Evolutionary conservation across 2,329 filamentous ascomycete species (phyloP).

Genomic region (Ophiostoma fasciatum): DNA sequence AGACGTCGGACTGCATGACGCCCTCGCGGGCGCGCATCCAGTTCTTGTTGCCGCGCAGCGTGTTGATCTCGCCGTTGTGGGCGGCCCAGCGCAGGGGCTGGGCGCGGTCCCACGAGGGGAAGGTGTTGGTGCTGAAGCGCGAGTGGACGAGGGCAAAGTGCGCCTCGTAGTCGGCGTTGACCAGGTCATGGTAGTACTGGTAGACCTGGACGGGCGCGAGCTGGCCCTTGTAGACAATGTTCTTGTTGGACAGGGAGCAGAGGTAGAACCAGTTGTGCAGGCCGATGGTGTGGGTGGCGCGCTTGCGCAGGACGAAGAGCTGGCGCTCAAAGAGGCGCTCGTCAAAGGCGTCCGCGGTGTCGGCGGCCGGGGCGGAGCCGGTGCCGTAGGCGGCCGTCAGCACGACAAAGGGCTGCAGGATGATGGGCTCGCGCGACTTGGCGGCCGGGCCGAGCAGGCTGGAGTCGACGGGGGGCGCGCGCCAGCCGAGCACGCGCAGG

Average conservation of each 20-base stretch:
- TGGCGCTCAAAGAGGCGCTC: constrained; percentile 80
- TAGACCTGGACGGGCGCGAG: constrained; percentile 90
- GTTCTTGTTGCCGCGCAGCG: constrained; percentile 94
- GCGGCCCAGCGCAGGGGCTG: constrained; percentile 93
- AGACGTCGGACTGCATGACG: constrained; percentile 82
- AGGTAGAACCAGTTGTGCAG: constrained; percentile 98
- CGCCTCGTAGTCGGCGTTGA: constrained; percentile 92
- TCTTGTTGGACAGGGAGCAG: constrained; percentile 91
- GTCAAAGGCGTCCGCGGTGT: constrained; percentile 69
- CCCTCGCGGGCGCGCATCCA: constrained; percentile 98
- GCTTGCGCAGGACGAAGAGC: constrained; percentile 87
- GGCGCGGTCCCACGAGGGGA: constrained; percentile 94
- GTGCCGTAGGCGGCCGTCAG: constrained; percentile 71
- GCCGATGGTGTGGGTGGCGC: constrained; percentile 84
- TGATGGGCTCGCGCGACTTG: constrained; percentile 83
- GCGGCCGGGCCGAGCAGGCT: constrained; percentile 85
- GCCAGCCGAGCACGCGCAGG: constrained; percentile 87
- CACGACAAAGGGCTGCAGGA: constrained; percentile 91
- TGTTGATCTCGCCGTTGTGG: constrained; percentile 98
- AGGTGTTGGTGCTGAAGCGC: constrained; percentile 95
- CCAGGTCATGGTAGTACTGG: constrained; percentile 93
- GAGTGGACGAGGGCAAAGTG: constrained; percentile 96
- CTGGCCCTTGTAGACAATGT: constrained; percentile 98
- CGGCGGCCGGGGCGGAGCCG: constrained; percentile 62
- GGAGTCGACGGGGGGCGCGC: constrained; percentile 87